Evolutionary conservation across 805 yeast species (phyloP).

Genomic region (Monosporozyma unispora): DNA sequence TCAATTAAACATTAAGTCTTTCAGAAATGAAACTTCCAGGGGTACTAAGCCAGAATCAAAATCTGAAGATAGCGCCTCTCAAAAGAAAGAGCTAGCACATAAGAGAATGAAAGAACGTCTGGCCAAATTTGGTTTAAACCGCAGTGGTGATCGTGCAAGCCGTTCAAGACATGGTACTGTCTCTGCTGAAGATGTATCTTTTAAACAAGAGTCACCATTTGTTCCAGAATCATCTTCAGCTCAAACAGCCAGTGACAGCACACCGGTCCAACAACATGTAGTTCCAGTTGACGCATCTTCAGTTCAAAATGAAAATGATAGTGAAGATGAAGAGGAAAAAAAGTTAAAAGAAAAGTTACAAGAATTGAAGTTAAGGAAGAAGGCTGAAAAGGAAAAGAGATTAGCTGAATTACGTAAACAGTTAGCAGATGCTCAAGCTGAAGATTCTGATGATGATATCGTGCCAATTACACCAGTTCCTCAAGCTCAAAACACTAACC

Average conservation of each 20-base stretch:
- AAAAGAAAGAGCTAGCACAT: conserved; percentile 71
- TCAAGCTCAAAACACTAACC: background rate
- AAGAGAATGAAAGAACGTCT: conserved; percentile 78
- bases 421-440: conserved; percentile 43
- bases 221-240: conserved; percentile 1
- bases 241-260: background rate
- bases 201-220: conserved; percentile 1
- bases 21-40: conserved; percentile 25
- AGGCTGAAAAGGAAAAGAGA: conserved; percentile 51
- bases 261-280: background rate
- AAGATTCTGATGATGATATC: conserved; percentile 30
- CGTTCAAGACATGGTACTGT: conserved; percentile 4
- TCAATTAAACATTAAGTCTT: conserved; percentile 33
- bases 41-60: background rate
- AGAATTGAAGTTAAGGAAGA: conserved; percentile 41
- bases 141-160: conserved; percentile 7
- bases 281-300: background rate
- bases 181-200: background rate
- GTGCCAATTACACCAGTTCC: conserved; percentile 1
- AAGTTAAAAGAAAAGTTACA: conserved; percentile 33
- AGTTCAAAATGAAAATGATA: conserved; percentile 21
- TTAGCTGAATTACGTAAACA: conserved; percentile 49
- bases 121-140: conserved; percentile 66
- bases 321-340: conserved; percentile 41
- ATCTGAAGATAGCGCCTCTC: conserved; percentile 65